Conservation (phyloP, 2,329 filamentous ascomycete species). For the Aspergillus ustus region DNA sequence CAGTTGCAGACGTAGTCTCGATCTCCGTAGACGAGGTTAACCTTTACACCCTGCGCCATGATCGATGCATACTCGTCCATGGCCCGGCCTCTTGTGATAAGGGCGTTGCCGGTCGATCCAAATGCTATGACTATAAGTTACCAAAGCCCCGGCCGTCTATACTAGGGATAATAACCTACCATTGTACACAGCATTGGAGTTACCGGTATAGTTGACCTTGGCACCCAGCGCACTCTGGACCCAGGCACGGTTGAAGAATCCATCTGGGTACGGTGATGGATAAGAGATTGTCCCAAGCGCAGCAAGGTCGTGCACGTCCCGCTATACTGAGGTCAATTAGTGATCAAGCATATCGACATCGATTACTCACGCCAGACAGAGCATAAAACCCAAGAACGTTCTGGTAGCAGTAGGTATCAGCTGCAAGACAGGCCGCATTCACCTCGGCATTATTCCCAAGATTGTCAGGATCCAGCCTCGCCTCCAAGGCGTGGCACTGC, state of each 20-base stretch:
- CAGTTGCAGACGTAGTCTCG: conserved; percentile 14
- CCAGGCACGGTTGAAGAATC: not conserved
- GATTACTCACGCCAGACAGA: not conserved
- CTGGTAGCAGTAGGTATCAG: not conserved
- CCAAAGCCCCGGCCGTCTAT: too few relatives aligned
- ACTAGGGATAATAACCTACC: not conserved
- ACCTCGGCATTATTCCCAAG: not conserved
- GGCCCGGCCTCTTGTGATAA: conserved; percentile 5
- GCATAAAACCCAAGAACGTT: conserved; percentile 6
- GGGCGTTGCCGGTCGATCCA: conserved; percentile 7
- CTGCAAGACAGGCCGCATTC: not conserved
- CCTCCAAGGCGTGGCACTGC: not conserved
- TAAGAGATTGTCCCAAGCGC: not conserved
- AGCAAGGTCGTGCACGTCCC: not conserved
- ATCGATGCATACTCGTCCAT: conserved; percentile 13
- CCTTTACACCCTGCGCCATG: conserved; percentile 3
- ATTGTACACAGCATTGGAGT: not conserved
- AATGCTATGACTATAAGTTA: not conserved
- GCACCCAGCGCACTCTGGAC: not conserved
- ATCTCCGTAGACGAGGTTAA: conserved; percentile 11
- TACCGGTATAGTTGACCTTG: not conserved
- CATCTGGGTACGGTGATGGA: not conserved
- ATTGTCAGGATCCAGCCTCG: conserved; percentile 2
- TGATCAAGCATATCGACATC: not conserved
- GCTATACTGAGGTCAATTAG: not conserved